These are phyloP conservation scores for Alternaria hordeiaustralica DNA, from an alignment of 2,329 filamentous ascomycete species.

Conservation along the genomic window DNA sequence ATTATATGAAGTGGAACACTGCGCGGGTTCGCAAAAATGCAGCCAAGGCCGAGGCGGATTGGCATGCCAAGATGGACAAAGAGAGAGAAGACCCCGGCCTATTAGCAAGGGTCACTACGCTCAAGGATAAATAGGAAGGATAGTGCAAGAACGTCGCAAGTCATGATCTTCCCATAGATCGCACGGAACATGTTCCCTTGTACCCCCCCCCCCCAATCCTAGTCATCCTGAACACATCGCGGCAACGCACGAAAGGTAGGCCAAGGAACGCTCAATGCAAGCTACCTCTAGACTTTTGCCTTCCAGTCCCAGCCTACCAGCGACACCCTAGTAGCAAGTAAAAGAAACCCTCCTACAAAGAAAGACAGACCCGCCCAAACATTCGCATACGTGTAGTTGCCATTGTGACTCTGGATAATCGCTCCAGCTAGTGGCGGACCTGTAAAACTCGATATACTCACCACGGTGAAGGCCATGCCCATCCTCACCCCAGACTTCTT, in stretches of 20 bases:
- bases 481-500: constrained; percentile 44
- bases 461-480: constrained; percentile 48
- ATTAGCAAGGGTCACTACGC: constrained; percentile 35
- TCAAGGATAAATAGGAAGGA: constrained; percentile 12
- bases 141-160: background rate
- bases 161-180: background rate
- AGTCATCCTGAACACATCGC: background rate
- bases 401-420: constrained; percentile 36
- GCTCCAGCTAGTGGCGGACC: constrained; percentile 46
- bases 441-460: constrained; percentile 44
- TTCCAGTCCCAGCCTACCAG: constrained; percentile 39
- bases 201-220: background rate
- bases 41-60: constrained; percentile 30
- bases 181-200: background rate
- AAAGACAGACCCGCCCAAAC: constrained; percentile 44
- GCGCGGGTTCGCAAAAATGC: constrained; percentile 28
- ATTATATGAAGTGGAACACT: constrained; percentile 52
- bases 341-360: constrained; percentile 33
- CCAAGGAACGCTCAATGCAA: background rate
- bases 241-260: background rate
- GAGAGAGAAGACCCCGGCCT: constrained; percentile 33
- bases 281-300: constrained; percentile 27
- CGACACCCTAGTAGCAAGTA: constrained; percentile 35
- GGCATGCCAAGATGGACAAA: constrained; percentile 39
- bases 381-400: constrained; percentile 46